These are phyloP conservation scores for Medicago truncatula DNA, from an alignment of 306 rosid species.

Conservation along the genomic window DNA sequence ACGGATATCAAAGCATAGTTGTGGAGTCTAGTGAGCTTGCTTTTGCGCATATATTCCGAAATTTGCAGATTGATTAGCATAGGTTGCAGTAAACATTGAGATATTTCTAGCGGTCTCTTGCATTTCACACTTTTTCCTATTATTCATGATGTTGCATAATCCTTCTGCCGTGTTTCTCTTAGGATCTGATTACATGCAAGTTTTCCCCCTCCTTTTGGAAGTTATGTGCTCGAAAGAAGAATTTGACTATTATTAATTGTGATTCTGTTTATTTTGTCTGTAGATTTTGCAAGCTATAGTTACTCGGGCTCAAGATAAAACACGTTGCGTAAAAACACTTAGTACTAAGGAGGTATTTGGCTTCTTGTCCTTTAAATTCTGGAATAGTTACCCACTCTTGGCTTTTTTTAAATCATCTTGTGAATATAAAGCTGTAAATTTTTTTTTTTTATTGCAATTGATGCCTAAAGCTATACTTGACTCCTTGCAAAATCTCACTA, in stretches of 20 bases:
- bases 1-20: constrained; percentile 7
- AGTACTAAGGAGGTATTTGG: constrained; percentile 91
- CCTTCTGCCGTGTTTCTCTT: background rate
- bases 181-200: background rate
- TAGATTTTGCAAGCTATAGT: constrained; percentile 96
- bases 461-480: constrained; percentile 6
- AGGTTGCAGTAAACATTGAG: background rate
- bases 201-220: background rate
- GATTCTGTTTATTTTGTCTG: constrained; percentile 32
- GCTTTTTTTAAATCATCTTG: constrained; percentile 12
- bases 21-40: background rate
- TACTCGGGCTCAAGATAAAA: constrained; percentile 81
- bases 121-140: constrained; percentile 15
- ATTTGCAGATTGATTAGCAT: background rate
- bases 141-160: constrained; percentile 18
- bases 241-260: constrained; percentile 23
- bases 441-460: background rate
- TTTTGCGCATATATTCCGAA: constrained; percentile 5
- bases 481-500: constrained; percentile 3
- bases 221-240: constrained; percentile 13
- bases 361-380: constrained; percentile 23
- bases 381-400: constrained; percentile 2
- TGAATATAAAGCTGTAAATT: constrained; percentile 4
- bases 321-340: constrained; percentile 70
- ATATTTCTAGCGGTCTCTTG: background rate